Evolutionary conservation across 495 filamentous ascomycete species (phyloP).

Genomic region (Penicillium odoratum): DNA sequence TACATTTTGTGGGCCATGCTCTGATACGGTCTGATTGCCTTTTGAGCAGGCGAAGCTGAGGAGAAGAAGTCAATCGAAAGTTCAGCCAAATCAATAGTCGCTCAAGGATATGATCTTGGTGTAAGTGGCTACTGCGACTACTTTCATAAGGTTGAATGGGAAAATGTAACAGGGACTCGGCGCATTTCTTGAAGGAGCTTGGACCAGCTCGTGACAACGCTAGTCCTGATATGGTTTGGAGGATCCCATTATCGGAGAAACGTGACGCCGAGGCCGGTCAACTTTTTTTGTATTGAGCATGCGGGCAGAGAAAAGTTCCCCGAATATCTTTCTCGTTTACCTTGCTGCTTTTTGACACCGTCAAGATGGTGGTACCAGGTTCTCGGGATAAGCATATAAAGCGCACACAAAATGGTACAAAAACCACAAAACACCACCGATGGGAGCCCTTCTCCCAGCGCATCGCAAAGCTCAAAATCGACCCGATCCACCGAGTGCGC

Average conservation of each 20-base stretch:
- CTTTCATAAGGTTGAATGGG: neutral
- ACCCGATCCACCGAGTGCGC: conserved; percentile 84
- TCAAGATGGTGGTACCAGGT: conserved; percentile 58
- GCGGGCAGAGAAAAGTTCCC: conserved; percentile 26
- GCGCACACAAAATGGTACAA: conserved; percentile 60
- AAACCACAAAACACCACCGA: conserved; percentile 75
- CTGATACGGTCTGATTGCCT: neutral
- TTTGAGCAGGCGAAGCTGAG: conserved; percentile 3
- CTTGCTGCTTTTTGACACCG: conserved; percentile 30
- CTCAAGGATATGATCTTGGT: neutral
- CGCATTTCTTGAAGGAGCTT: conserved; percentile 35
- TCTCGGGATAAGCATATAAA: conserved; percentile 65
- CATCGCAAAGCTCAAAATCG: conserved; percentile 89
- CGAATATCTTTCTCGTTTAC: conserved; percentile 27
- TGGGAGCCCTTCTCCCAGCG: conserved; percentile 93
- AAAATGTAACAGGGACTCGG: conserved; percentile 8
- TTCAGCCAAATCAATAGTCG: neutral
- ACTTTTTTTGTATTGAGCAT: conserved; percentile 48
- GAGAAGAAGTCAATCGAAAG: neutral
- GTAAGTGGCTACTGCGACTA: neutral
- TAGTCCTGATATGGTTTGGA: neutral
- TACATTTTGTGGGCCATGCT: conserved; percentile 67
- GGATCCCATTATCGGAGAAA: conserved; percentile 38
- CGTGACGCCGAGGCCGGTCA: conserved; percentile 35
- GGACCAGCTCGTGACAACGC: conserved; percentile 40